phyloP scores from a whole-genome alignment of 2,329 filamentous ascomycete species.

The Zarea fungicola region DNA sequence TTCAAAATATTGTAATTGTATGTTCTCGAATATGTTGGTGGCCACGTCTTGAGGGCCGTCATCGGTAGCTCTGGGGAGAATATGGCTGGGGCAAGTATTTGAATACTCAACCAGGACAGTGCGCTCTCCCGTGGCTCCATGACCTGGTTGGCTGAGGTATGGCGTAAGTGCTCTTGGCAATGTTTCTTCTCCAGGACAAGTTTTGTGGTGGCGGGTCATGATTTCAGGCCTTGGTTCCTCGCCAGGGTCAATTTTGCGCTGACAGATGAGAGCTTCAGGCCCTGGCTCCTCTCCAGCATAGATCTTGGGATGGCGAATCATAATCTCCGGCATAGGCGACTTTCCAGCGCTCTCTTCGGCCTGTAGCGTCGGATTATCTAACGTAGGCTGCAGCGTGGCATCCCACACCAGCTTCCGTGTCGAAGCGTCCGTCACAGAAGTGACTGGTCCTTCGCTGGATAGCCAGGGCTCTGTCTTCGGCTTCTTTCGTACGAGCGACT shows the following conservation, averaged over 20 bases:
- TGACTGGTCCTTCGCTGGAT: background rate
- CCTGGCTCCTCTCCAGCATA: background rate
- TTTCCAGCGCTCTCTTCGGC: background rate
- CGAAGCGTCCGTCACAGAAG: background rate
- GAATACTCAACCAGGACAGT: background rate
- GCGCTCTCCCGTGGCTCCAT: background rate
- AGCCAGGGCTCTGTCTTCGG: constrained; percentile 9
- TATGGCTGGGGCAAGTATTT: background rate
- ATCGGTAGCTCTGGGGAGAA: constrained; percentile 16
- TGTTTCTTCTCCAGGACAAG: background rate
- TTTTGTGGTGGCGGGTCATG: background rate
- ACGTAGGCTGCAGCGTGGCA: background rate
- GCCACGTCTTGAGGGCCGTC: constrained; percentile 35
- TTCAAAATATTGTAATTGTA: constrained; percentile 55
- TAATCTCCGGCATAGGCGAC: background rate
- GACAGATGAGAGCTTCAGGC: too few relatives aligned
- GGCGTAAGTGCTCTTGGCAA: too few relatives aligned
- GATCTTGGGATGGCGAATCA: background rate
- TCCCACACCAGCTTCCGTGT: background rate
- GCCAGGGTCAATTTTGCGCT: too few relatives aligned
- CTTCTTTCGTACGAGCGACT: constrained; percentile 51
- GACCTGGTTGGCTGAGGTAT: too few relatives aligned
- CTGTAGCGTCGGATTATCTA: background rate
- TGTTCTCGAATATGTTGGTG: constrained; percentile 51
- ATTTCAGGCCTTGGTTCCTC: background rate